phyloP scores from a whole-genome alignment of 345 rosid genomes.

The Salix exigua region DNA sequence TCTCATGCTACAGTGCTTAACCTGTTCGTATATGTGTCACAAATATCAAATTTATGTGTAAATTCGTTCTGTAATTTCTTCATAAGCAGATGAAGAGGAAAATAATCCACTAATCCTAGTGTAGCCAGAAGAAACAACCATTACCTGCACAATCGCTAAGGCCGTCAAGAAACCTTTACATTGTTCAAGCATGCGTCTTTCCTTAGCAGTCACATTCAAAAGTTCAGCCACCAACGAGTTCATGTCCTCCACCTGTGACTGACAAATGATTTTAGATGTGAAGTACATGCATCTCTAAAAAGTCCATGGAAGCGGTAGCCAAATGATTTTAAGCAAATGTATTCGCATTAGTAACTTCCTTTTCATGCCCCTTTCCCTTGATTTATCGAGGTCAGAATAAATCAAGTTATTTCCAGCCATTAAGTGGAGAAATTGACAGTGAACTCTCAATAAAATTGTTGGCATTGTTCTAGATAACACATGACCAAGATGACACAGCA shows the following conservation, averaged over 20 bases:
- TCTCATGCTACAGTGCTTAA: constrained; percentile 80
- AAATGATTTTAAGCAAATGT: background rate
- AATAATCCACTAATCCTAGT: background rate
- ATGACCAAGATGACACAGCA: background rate
- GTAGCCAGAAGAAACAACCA: background rate
- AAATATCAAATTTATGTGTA: too few relatives aligned
- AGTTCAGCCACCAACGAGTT: constrained; percentile 61
- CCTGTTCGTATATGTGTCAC: constrained; percentile 37
- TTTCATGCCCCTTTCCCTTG: background rate
- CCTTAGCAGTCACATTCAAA: constrained; percentile 58
- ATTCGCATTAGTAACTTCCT: background rate
- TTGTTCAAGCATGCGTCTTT: constrained; percentile 55
- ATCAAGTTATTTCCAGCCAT: background rate
- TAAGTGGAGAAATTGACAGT: background rate
- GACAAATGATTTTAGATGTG: background rate
- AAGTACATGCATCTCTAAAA: background rate
- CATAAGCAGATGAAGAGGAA: constrained; percentile 9
- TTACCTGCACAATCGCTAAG: constrained; percentile 80
- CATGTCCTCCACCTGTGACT: constrained; percentile 70
- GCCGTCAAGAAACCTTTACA: constrained; percentile 65
- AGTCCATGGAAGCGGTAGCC: background rate
- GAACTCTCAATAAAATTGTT: background rate
- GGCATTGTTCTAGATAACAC: constrained; percentile 1
- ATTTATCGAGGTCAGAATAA: background rate
- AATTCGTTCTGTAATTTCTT: background rate